These are phyloP conservation scores for Cryptosporidium baileyi DNA, from an alignment of 169 alveolate genomes.

Conservation along the genomic window DNA sequence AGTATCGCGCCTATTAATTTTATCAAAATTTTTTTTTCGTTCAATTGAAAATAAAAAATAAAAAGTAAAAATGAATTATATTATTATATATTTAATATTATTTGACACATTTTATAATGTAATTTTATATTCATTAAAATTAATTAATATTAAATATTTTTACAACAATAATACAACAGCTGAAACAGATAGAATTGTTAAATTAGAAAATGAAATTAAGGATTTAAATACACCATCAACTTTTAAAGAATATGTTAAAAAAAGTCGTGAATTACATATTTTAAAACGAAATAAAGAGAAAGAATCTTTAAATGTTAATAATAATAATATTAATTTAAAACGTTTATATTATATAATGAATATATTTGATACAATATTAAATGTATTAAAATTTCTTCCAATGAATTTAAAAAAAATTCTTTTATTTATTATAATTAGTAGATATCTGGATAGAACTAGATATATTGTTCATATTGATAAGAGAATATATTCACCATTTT, in stretches of 20 bases:
- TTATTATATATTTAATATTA: too few relatives aligned
- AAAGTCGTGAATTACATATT: conserved; percentile 5
- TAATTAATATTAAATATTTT: too few relatives aligned
- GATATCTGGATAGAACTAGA: background rate
- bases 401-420: background rate
- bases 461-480: background rate
- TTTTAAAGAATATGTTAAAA: conserved; percentile 39
- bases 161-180: background rate
- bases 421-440: background rate
- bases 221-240: conserved; percentile 61
- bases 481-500: conserved; percentile 42
- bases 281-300: background rate
- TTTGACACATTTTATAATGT: background rate
- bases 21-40: too few relatives aligned
- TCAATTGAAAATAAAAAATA: too few relatives aligned
- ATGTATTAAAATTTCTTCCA: background rate
- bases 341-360: background rate
- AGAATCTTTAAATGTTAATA: background rate
- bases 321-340: background rate
- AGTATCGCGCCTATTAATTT: too few relatives aligned
- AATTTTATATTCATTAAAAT: too few relatives aligned
- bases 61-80: background rate
- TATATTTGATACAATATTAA: background rate
- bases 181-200: background rate
- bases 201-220: conserved; percentile 21